phyloP scores from a whole-genome alignment of 2,329 filamentous ascomycete genomes.

The Ophiostoma quercus region DNA sequence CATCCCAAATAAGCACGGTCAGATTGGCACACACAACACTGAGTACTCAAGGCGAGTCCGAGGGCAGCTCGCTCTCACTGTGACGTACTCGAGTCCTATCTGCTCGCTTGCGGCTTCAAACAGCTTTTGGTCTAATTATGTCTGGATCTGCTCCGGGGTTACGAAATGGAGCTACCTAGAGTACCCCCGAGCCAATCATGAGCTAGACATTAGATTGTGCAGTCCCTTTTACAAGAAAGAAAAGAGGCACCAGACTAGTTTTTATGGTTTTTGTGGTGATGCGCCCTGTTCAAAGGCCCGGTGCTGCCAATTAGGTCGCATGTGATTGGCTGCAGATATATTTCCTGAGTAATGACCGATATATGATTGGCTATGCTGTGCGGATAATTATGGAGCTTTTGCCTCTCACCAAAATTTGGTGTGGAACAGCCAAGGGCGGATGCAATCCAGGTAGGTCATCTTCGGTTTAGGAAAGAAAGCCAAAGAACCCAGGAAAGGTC shows the following conservation, averaged over 20 bases:
- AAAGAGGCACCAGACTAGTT: neutral
- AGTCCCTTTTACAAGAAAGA: neutral
- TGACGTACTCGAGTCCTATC: neutral
- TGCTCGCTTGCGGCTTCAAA: neutral
- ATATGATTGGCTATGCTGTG: neutral
- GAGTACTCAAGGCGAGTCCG: no score
- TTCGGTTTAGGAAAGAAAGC: slow-evolving; percentile 1
- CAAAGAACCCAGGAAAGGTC: neutral
- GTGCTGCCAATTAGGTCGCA: slow-evolving; percentile 2
- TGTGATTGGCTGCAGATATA: neutral
- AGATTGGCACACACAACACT: neutral
- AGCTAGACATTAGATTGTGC: neutral
- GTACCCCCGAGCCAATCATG: neutral
- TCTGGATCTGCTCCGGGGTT: neutral
- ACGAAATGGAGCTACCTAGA: neutral
- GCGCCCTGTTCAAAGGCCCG: neutral
- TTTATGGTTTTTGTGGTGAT: slow-evolving; percentile 18
- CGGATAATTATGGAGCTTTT: neutral
- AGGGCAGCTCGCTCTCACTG: neutral
- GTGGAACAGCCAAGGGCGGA: slow-evolving; percentile 13
- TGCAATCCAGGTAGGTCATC: neutral
- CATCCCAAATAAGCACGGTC: neutral
- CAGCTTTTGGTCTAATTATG: neutral
- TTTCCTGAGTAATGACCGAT: neutral
- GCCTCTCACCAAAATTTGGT: slow-evolving; percentile 16